These are phyloP conservation scores for Catunica adiposa DNA, from an alignment of 2,329 filamentous ascomycete species.

Conservation along the genomic window DNA sequence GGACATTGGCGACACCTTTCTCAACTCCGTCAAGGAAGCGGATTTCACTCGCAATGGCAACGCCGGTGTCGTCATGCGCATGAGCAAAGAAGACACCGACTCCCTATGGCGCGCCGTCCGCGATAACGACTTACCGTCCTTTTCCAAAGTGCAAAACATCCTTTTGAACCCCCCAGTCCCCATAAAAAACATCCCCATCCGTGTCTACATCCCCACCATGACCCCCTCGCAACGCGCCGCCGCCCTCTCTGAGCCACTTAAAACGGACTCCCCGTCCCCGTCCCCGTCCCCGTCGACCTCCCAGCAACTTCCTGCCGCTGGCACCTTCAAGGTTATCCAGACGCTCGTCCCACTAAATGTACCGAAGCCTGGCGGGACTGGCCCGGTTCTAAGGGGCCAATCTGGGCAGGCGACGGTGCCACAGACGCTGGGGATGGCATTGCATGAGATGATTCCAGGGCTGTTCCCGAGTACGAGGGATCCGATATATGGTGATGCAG, in stretches of 20 bases:
- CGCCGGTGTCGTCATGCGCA: slow-evolving; percentile 74
- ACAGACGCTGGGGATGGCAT: slow-evolving; percentile 49
- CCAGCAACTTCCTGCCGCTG: slow-evolving; percentile 20
- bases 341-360: slow-evolving; percentile 43
- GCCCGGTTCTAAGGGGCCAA: background rate
- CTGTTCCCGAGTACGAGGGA: slow-evolving; percentile 79
- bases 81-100: slow-evolving; percentile 70
- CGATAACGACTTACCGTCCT: slow-evolving; percentile 58
- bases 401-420: background rate
- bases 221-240: slow-evolving; percentile 30
- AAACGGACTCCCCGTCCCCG: background rate
- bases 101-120: slow-evolving; percentile 68
- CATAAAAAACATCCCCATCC: slow-evolving; percentile 70
- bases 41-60: slow-evolving; percentile 80
- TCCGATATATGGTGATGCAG: slow-evolving; percentile 64
- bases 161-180: slow-evolving; percentile 60
- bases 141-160: slow-evolving; percentile 56
- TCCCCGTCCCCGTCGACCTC: background rate
- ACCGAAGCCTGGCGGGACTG: slow-evolving; percentile 23
- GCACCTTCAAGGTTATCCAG: slow-evolving; percentile 58
- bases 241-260: slow-evolving; percentile 14
- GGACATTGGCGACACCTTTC: slow-evolving; percentile 46
- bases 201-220: slow-evolving; percentile 64
- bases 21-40: slow-evolving; percentile 54
- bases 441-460: slow-evolving; percentile 58